phyloP scores from a whole-genome alignment of 2,329 filamentous ascomycete genomes.

The Aspergillus fischeri region DNA sequence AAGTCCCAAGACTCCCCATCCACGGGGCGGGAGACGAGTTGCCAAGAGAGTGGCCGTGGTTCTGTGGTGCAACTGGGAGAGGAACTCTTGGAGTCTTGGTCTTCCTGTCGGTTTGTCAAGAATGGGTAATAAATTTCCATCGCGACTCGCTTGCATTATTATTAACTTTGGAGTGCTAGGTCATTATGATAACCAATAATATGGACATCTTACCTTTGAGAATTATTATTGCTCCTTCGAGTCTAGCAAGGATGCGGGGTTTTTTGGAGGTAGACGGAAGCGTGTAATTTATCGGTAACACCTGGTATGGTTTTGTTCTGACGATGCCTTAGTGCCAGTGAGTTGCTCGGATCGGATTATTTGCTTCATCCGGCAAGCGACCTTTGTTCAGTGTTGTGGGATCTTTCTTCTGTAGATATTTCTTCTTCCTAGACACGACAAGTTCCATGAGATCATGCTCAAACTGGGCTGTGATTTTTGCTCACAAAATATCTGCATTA shows the following conservation, averaged over 20 bases:
- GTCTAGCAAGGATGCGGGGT: neutral
- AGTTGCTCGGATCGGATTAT: neutral
- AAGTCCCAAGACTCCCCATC: constrained; percentile 4
- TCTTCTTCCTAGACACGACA: neutral
- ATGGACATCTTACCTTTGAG: neutral
- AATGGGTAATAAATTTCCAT: neutral
- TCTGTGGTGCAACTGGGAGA: neutral
- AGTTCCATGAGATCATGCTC: neutral
- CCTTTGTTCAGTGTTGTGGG: neutral
- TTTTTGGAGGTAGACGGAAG: neutral
- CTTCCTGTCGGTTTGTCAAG: neutral
- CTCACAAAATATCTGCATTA: neutral
- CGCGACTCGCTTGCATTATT: neutral
- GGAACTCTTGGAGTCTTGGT: neutral
- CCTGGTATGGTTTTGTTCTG: neutral
- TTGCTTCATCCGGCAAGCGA: neutral
- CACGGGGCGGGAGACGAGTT: constrained; percentile 5
- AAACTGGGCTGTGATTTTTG: neutral
- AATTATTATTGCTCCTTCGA: neutral
- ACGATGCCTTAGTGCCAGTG: neutral
- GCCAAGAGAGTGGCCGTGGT: constrained; percentile 2
- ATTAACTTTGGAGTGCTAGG: neutral
- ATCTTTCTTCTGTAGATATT: neutral
- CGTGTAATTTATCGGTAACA: neutral
- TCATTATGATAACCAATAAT: neutral